These are phyloP conservation scores for Termitomyces heimii DNA, from an alignment of 768 basidiomycete genomes.

Conservation along the genomic window DNA sequence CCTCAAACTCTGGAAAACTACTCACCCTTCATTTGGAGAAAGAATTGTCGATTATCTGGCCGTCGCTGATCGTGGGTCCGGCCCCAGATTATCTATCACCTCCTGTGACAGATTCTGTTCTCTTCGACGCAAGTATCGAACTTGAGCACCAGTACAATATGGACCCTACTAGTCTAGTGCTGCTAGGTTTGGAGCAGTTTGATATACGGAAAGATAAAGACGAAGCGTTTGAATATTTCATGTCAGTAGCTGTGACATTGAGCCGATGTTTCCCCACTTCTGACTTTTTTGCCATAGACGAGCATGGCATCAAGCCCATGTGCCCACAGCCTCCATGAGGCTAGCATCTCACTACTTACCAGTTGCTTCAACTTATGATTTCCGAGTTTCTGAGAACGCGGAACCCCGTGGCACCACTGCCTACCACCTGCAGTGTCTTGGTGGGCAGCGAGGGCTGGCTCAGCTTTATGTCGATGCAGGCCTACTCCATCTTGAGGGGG, in stretches of 20 bases:
- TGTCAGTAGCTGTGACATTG: constrained; percentile 39
- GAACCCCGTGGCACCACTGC: constrained; percentile 43
- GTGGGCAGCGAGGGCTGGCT: constrained; percentile 61
- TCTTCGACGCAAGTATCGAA: constrained; percentile 44
- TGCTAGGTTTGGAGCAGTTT: constrained; percentile 63
- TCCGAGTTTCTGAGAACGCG: constrained; percentile 28
- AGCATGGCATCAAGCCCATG: constrained; percentile 74
- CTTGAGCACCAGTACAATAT: constrained; percentile 72
- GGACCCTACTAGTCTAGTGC: constrained; percentile 77
- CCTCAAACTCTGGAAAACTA: constrained; percentile 54
- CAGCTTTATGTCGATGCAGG: constrained; percentile 77
- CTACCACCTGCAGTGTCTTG: constrained; percentile 64
- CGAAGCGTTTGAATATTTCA: constrained; percentile 76
- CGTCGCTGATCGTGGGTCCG: constrained; percentile 72
- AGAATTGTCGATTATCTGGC: constrained; percentile 76
- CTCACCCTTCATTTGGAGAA: constrained; percentile 80
- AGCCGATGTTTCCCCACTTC: neutral
- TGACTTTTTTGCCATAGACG: constrained; percentile 39
- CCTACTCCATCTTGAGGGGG: constrained; percentile 75
- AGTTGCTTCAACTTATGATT: constrained; percentile 37
- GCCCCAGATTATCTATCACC: constrained; percentile 59
- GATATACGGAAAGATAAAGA: constrained; percentile 74
- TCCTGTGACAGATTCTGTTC: constrained; percentile 40
- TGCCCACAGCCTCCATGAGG: constrained; percentile 73
- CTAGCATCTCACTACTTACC: constrained; percentile 72